Percentiles rank a stretch among this genome's conserved stretches.
Conservation (phyloP, 345 rosid species). For the Leavenworthia alabamica region DNA sequence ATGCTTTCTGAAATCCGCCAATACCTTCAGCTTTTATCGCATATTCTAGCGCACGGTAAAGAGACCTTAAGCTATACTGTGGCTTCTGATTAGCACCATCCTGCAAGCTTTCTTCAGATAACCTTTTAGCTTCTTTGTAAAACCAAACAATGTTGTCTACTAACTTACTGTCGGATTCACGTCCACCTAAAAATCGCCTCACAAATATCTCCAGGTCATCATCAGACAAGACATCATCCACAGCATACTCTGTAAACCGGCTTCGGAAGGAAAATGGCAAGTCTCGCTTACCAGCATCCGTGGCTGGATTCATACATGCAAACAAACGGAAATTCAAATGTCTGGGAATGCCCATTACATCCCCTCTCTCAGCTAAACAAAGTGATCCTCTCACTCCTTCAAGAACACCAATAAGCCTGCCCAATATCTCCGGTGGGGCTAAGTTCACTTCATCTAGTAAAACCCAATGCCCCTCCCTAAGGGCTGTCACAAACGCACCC, state of each 20-base stretch:
- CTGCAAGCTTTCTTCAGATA: slow-evolving; percentile 80
- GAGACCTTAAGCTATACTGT: slow-evolving; percentile 91
- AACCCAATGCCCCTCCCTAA: slow-evolving; percentile 86
- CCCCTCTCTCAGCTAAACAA: slow-evolving; percentile 96
- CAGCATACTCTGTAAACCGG: slow-evolving; percentile 87
- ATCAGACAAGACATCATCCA: slow-evolving; percentile 71
- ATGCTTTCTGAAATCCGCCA: slow-evolving; percentile 57
- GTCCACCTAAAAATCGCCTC: slow-evolving; percentile 57
- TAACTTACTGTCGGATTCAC: slow-evolving; percentile 40
- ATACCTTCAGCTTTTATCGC: slow-evolving; percentile 53
- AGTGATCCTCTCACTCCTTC: slow-evolving; percentile 87
- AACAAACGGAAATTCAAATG: slow-evolving; percentile 74
- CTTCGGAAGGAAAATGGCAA: slow-evolving; percentile 65
- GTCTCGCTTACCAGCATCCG: slow-evolving; percentile 97
- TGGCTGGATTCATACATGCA: slow-evolving; percentile 99
- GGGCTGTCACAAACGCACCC: slow-evolving; percentile 88
- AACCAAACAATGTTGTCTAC: slow-evolving; percentile 54
- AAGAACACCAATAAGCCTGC: slow-evolving; percentile 83
- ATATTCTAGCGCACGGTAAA: slow-evolving; percentile 82
- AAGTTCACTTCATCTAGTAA: slow-evolving; percentile 95
- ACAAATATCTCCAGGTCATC: slow-evolving; percentile 70
- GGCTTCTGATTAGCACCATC: slow-evolving; percentile 99
- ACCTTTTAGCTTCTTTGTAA: slow-evolving; percentile 69
- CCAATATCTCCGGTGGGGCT: slow-evolving; percentile 92
- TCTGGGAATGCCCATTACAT: slow-evolving; percentile 55